phyloP scores from a whole-genome alignment of 2,329 filamentous ascomycete genomes.

The Neofusicoccum sp. region DNA sequence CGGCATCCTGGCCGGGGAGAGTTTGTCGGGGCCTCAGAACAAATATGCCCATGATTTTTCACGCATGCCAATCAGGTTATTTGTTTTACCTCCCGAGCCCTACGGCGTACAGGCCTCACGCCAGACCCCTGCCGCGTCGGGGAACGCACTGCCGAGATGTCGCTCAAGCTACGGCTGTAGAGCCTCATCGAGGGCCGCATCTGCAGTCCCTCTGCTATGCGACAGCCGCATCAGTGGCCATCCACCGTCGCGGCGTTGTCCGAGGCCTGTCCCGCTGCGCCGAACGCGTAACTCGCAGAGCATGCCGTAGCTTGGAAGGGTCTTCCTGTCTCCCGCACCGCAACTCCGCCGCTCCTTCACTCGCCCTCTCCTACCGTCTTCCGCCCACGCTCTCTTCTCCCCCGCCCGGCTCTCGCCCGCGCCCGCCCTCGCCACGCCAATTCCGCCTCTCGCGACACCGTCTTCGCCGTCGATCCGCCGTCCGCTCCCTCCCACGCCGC shows the following conservation, averaged over 20 bases:
- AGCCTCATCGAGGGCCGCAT: constrained; percentile 14
- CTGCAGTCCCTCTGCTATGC: neutral
- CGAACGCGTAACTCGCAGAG: constrained; percentile 16
- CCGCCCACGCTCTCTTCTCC: constrained; percentile 12
- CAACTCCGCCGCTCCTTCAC: constrained; percentile 12
- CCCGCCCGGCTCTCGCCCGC: neutral
- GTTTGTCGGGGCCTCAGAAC: neutral
- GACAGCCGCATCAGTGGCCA: constrained; percentile 3
- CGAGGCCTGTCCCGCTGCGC: constrained; percentile 2
- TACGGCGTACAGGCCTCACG: constrained; percentile 7
- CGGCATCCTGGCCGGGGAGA: neutral
- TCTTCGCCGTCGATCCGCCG: neutral
- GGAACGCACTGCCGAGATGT: constrained; percentile 14
- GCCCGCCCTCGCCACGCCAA: neutral
- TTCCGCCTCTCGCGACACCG: neutral
- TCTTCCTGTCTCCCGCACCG: constrained; percentile 13
- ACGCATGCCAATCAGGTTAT: constrained; percentile 2
- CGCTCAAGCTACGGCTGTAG: constrained; percentile 15
- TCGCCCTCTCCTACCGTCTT: constrained; percentile 7
- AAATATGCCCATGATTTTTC: neutral
- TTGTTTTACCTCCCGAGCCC: constrained; percentile 4
- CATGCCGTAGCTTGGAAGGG: constrained; percentile 12
- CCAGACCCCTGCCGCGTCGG: constrained; percentile 12
- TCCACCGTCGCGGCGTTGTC: neutral
- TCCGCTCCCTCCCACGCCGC: neutral